Evolutionary conservation across 441 rosid species (phyloP), one percentile per base, ranked within the genome.

Genomic region (Dalechampia spathulata): DNA sequence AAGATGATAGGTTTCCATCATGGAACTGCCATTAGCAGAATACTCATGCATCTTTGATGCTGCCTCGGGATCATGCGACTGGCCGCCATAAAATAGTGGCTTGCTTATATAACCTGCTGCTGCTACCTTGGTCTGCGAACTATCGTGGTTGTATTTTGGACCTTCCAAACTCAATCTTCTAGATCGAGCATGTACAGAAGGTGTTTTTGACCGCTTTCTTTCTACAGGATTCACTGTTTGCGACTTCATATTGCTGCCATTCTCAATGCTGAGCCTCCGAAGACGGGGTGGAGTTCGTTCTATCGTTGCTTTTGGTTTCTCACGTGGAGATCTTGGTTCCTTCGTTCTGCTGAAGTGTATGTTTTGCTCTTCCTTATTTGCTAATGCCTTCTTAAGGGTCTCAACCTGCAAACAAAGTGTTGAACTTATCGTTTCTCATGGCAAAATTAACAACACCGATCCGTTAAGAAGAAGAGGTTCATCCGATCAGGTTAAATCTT

Each of bases 331-430:
- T 64, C 59, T 76, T 51, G 75, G 58, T 54, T 72, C 80, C 65
- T 58, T 81, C 22, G 52, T 52, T 64, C 55, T 69, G 40, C 64
- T 52, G 47, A 68, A 52, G 40, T 69, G 52, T 46, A 32, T 62
- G 66, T 42, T 67, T n/a, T 73, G 69, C 21, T 64, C 57, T 61
- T 80, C 90, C 76, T 70, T 83, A 44, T 56, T 77, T 50, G 82
- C 86, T 65, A 85, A 66, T 57, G 87, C 92, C 85, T 78, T 83
- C 76, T 77, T 87, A 49, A 93, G 96, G 76, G 40, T 76, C 64
- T 85, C 95, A 75, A 93, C 73, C 99, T 92, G 75, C 70, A 74
- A 23, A 16, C n/a, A 50, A 32, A 49, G 13, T 21, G 23, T 23
- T 22, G 39, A 43, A 49, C 13, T 41, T 42, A 23, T 37, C 27